These are phyloP conservation scores for Leucoagaricus sp. DNA, from an alignment of 1,284 basidiomycete genomes.

Conservation along the genomic window DNA sequence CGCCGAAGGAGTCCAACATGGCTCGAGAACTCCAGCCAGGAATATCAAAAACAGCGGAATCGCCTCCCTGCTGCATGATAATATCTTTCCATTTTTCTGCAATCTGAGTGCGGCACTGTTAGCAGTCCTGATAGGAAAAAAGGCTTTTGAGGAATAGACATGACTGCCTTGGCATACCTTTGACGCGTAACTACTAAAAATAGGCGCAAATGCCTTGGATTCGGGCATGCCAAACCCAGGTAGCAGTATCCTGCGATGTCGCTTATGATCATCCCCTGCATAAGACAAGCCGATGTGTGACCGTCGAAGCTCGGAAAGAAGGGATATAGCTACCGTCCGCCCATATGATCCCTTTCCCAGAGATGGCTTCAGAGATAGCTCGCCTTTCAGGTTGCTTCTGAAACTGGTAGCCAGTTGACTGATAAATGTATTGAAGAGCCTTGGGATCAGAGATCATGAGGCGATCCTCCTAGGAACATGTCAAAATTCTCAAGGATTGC, in stretches of 20 bases:
- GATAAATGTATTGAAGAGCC: constrained; percentile 43
- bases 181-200: constrained; percentile 35
- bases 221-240: constrained; percentile 38
- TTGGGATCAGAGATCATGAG: constrained; percentile 43
- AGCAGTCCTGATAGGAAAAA: not conserved
- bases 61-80: constrained; percentile 27
- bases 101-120: constrained; percentile 34
- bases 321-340: constrained; percentile 26
- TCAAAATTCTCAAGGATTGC: not conserved
- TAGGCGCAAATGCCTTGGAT: constrained; percentile 31
- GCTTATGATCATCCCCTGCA: constrained; percentile 33
- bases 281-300: not conserved
- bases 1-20: constrained; percentile 47
- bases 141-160: constrained; percentile 3
- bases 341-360: constrained; percentile 31
- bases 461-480: constrained; percentile 35
- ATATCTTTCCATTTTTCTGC: constrained; percentile 46
- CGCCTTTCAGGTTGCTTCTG: constrained; percentile 33
- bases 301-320: not conserved
- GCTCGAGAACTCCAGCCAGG: constrained; percentile 40
- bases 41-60: constrained; percentile 42
- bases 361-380: constrained; percentile 30
- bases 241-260: constrained; percentile 37
- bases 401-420: constrained; percentile 41
- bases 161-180: constrained; percentile 31